Percentiles rank a stretch among this genome's conserved stretches.
Evolutionary conservation across 1,284 basidiomycete genomes (phyloP).

Genomic region (Fistulina hepatica): DNA sequence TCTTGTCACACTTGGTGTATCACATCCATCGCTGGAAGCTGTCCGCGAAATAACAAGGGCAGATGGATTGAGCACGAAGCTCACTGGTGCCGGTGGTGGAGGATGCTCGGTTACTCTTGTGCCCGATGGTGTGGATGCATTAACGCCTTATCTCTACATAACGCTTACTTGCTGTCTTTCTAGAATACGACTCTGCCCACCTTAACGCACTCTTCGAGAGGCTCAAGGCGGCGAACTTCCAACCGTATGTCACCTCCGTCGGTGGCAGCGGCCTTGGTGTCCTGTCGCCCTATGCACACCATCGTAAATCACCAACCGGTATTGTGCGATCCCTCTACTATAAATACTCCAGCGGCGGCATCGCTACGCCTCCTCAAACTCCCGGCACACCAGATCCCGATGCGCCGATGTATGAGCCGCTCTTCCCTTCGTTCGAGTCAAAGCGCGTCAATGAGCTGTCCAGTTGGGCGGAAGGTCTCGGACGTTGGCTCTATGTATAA

Average conservation of each 20-base stretch:
- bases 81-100: constrained; percentile 98
- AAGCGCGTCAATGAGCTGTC: constrained; percentile 35
- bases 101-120: constrained; percentile 95
- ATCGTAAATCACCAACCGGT: constrained; percentile 26
- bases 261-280: constrained; percentile 91
- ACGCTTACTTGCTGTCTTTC: constrained; percentile 11
- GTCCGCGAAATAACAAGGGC: constrained; percentile 68
- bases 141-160: constrained; percentile 6
- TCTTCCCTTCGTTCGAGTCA: constrained; percentile 41
- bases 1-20: constrained; percentile 85
- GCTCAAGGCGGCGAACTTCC: constrained; percentile 60
- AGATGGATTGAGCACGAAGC: constrained; percentile 81
- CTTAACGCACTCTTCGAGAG: constrained; percentile 48
- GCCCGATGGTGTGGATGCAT: constrained; percentile 73
- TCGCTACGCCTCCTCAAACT: constrained; percentile 44
- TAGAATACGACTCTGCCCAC: constrained; percentile 53
- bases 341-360: too few relatives aligned
- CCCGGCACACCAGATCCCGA: too few relatives aligned
- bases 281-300: constrained; percentile 50
- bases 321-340: too few relatives aligned
- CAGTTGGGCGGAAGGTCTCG: constrained; percentile 46
- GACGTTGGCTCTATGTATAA: constrained; percentile 58
- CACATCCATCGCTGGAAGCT: constrained; percentile 79
- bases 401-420: constrained; percentile 22
- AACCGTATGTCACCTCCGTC: constrained; percentile 84